Conservation (phyloP, 2,329 filamentous ascomycete genomes). For the Fusarium sp. region DNA sequence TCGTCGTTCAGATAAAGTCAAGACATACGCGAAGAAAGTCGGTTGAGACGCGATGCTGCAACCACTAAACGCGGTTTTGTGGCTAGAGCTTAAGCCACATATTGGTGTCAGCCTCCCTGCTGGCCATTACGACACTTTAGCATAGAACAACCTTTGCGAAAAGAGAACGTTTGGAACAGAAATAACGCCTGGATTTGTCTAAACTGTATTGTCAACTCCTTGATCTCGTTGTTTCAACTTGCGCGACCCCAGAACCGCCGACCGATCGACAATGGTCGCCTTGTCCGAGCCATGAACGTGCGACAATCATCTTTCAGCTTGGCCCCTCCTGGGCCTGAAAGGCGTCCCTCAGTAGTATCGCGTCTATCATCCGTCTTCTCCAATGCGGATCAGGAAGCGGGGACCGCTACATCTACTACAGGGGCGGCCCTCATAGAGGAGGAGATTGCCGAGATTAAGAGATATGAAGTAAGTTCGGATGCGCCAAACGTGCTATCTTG, state of each 20-base stretch:
- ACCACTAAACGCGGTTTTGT: constrained; percentile 48
- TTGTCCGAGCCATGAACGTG: constrained; percentile 58
- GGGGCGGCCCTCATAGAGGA: constrained; percentile 83
- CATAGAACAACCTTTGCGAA: constrained; percentile 18
- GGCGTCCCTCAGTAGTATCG: constrained; percentile 69
- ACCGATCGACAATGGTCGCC: constrained; percentile 53
- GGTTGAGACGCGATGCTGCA: constrained; percentile 39
- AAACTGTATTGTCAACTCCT: background rate
- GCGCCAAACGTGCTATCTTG: constrained; percentile 43
- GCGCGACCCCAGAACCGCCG: constrained; percentile 8
- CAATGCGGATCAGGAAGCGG: constrained; percentile 69
- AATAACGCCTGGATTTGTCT: background rate
- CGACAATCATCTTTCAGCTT: constrained; percentile 63
- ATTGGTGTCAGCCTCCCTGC: constrained; percentile 25
- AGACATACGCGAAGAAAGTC: constrained; percentile 11
- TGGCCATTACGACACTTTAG: constrained; percentile 27
- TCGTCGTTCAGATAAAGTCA: constrained; percentile 1
- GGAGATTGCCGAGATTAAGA: constrained; percentile 96
- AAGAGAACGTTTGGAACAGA: background rate
- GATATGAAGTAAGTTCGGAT: constrained; percentile 77
- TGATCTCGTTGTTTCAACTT: background rate
- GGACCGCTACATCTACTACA: constrained; percentile 59
- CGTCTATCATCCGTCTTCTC: constrained; percentile 76
- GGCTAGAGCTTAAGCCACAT: constrained; percentile 43
- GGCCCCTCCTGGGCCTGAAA: constrained; percentile 51